These are phyloP conservation scores for Scheffersomyces segobiensis DNA, from an alignment of 1,139 yeast species.

Conservation along the genomic window DNA sequence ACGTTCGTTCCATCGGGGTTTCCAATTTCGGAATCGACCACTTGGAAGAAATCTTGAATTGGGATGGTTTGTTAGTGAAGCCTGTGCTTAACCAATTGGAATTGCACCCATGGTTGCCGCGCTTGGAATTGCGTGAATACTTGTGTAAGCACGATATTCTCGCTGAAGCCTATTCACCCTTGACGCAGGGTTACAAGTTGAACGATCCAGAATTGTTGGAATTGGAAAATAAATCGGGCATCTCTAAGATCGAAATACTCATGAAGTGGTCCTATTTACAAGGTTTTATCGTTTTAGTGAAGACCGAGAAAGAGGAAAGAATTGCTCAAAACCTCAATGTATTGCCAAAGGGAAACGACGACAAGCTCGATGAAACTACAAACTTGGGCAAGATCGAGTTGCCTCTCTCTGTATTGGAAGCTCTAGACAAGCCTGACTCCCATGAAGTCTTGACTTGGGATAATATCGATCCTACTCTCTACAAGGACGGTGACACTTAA, in stretches of 20 bases:
- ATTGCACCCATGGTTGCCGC: conserved; percentile 50
- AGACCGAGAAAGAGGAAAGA: conserved; percentile 57
- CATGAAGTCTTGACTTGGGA: conserved; percentile 31
- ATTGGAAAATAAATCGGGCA: conserved; percentile 23
- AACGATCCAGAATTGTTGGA: conserved; percentile 48
- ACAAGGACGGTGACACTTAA: conserved; percentile 8
- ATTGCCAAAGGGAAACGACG: conserved; percentile 25
- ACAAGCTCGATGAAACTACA: conserved; percentile 19
- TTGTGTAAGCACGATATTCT: conserved; percentile 40
- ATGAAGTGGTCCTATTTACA: conserved; percentile 44
- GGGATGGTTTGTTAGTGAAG: conserved; percentile 35
- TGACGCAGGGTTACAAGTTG: conserved; percentile 60
- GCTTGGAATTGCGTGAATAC: conserved; percentile 36
- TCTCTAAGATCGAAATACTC: conserved; percentile 29
- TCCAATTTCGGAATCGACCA: conserved; percentile 40
- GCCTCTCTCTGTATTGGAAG: conserved; percentile 29
- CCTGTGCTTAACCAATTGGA: conserved; percentile 48
- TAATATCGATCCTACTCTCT: conserved; percentile 29
- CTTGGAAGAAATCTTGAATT: conserved; percentile 35
- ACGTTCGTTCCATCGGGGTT: conserved; percentile 42
- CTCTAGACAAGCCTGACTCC: conserved; percentile 36
- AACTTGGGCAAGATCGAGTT: conserved; percentile 35
- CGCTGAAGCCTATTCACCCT: conserved; percentile 71
- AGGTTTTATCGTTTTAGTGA: conserved; percentile 73
- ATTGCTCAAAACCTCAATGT: conserved; percentile 35